Percentiles rank a stretch among this genome's conserved stretches.
Evolutionary conservation across 1,284 basidiomycete genomes (phyloP).

Genomic region (Coriolopsis trogii): DNA sequence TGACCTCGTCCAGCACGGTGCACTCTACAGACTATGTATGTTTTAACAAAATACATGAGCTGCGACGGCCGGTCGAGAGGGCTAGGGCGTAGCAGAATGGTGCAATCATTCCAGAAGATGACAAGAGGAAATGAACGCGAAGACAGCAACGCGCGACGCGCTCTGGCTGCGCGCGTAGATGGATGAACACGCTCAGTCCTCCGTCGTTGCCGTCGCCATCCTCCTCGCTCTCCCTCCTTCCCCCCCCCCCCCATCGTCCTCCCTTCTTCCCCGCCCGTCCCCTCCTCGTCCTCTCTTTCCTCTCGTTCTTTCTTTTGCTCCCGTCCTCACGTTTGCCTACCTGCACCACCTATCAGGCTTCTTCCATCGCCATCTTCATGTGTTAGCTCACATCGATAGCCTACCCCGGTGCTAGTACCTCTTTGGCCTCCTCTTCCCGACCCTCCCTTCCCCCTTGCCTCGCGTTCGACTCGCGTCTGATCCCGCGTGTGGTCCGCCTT

Average conservation of each 20-base stretch:
- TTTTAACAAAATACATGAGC: too few relatives aligned
- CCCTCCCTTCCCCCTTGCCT: neutral
- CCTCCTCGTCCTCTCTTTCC: conserved; percentile 3
- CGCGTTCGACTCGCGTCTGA: too few relatives aligned
- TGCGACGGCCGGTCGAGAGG: too few relatives aligned
- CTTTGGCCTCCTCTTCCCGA: neutral
- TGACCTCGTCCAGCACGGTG: too few relatives aligned
- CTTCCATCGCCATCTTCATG: neutral
- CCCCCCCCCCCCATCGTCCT: neutral
- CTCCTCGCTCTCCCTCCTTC: conserved; percentile 1
- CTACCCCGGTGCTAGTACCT: neutral
- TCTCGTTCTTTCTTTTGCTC: conserved; percentile 5
- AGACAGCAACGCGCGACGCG: too few relatives aligned
- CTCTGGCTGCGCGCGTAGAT: too few relatives aligned
- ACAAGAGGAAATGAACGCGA: too few relatives aligned
- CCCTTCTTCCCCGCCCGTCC: conserved; percentile 1
- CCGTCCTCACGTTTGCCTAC: conserved; percentile 11
- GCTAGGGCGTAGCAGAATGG: too few relatives aligned
- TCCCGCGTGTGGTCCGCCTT: too few relatives aligned
- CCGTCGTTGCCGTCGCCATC: neutral
- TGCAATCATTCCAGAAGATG: too few relatives aligned
- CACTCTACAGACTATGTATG: too few relatives aligned
- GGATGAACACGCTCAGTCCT: neutral
- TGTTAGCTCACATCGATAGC: neutral
- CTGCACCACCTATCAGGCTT: conserved; percentile 3